Evolutionary conservation across 352 stramenopile genomes (phyloP), one percentile per base, ranked within the genome.

Genomic region (Blastocystis sp.): DNA sequence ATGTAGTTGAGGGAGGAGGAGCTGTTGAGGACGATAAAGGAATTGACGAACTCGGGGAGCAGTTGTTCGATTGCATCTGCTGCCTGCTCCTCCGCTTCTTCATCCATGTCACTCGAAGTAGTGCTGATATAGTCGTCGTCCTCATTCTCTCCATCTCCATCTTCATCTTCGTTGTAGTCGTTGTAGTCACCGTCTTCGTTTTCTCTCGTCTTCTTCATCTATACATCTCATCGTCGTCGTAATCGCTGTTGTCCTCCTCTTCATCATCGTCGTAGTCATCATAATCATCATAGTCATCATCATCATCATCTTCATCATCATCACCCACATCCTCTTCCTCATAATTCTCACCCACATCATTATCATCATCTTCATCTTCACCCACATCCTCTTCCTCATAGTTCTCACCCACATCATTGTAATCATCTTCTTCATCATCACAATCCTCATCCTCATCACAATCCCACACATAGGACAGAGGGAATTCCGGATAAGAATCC

Each of bases 61-160:
- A 64, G 59, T n/a, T 64, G 21, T 0, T 64, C 59, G 21, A 64
- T 0, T 21, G 21, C n/a, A 64, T 64, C 59, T n/a, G 21, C 59
- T 64, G 21, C 21, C 21, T 21, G 59, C n/a, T 21, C n/a, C 21
- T 21, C n/a, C 21, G 59, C 21, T 64, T 64, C n/a, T 64, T 64
- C n/a, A 64, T 21, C 59, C 21, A 23, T 23, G 21, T 64, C n/a
- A 21, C n/a, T 64, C 21, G 59, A 21, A 64, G n/a, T 23, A 21
- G 21, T 64, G 21, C n/a, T 64, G 21, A n/a, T 64, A 64, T 21
- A 23, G 21, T 64, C n/a, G n/a, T n/a, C 59, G 21, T 64, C 59
- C n/a, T 64, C 59, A n/a, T 64, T 23, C n/a, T 64, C 59, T 64
- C n/a, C 59, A n/a, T 64, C 59, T 64, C n/a, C 59, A n/a, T 64